Base-by-base conservation (phyloP, 768 basidiomycete species). In the Lactarius hengduanensis region DNA sequence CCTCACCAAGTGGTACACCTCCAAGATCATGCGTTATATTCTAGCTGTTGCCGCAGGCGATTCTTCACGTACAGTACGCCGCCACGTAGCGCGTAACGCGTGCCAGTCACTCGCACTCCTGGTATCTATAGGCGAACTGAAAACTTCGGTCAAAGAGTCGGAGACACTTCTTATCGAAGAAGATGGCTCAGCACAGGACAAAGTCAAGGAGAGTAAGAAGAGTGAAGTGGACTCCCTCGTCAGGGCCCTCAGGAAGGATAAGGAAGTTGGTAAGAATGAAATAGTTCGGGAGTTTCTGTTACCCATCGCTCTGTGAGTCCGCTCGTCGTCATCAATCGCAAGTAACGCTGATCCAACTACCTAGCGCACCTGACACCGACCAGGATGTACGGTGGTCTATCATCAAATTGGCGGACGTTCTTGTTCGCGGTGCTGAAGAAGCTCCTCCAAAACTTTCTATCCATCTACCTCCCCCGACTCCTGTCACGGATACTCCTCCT, bases 111-210 rank as follows among this genome's bases (percentile, higher is more conserved):
- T 98, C 67, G 90, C 93, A 9, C 79, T 97, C 10, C 78, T 96
- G 43, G 88, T 92, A 3, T 88, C 91, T 43, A 88, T 98, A 82
- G 95, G 95, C 62, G 95, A 96, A 72, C 89, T 98, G 82, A 92
- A 88, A 77, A 81, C 86, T 16, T 80, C 81, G 59, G 71, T 83
- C 53, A 94, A 91, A 75, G 92, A 94, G 66, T 75, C 84, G 0
- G 91, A 93, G 69, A 83, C 89, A 5, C 75, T 94, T 34, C 81
- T 94, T 15, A 92, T 95, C 55, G 93, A 95, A 76, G 93, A 94
- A 73, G 92, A 94, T 70, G 92, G 92, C 7, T 86, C 83, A 63
- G 81, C 81, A 10, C 86, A 84, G 28, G 88, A 89, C 73, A 89
- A 84, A 74, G 78, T 81, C 62, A 90, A 91, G 75, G 82, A 82